Conservation (phyloP, 2,329 filamentous ascomycete species). For the Volutella citrinella region DNA sequence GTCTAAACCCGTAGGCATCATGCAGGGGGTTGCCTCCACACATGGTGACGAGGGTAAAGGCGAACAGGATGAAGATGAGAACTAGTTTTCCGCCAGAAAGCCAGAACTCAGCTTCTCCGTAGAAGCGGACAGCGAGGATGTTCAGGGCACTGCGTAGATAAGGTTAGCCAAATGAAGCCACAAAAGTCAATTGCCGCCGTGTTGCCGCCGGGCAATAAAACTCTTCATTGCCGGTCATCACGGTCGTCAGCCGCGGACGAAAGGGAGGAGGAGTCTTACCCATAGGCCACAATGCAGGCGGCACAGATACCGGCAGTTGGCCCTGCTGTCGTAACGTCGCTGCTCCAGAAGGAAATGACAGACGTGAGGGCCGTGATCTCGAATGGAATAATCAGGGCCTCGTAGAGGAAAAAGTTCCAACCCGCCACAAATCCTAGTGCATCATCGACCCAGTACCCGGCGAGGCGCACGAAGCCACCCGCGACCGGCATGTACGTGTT, state of each 20-base stretch:
- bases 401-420: too few species aligned
- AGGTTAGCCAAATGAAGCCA: too few species aligned
- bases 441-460: too few species aligned
- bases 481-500: too few species aligned
- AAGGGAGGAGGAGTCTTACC: constrained; percentile 23
- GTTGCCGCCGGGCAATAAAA: too few species aligned
- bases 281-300: constrained; percentile 41
- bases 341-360: constrained; percentile 48
- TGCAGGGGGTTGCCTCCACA: constrained; percentile 57
- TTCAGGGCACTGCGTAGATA: constrained; percentile 30
- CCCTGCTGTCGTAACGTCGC: constrained; percentile 27
- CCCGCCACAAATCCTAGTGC: too few species aligned
- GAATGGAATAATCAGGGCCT: constrained; percentile 48
- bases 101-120: constrained; percentile 45
- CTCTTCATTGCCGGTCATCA: too few species aligned
- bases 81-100: constrained; percentile 50
- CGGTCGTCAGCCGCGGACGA: too few species aligned
- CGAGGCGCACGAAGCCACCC: too few species aligned
- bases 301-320: constrained; percentile 44
- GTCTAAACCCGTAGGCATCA: constrained; percentile 60
- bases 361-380: constrained; percentile 49
- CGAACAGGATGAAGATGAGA: constrained; percentile 56
- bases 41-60: constrained; percentile 59
- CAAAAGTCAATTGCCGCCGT: too few species aligned
- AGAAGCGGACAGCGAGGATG: constrained; percentile 38